These are phyloP conservation scores for Tuber calosporum DNA, from an alignment of 495 filamentous ascomycete genomes.

Conservation along the genomic window DNA sequence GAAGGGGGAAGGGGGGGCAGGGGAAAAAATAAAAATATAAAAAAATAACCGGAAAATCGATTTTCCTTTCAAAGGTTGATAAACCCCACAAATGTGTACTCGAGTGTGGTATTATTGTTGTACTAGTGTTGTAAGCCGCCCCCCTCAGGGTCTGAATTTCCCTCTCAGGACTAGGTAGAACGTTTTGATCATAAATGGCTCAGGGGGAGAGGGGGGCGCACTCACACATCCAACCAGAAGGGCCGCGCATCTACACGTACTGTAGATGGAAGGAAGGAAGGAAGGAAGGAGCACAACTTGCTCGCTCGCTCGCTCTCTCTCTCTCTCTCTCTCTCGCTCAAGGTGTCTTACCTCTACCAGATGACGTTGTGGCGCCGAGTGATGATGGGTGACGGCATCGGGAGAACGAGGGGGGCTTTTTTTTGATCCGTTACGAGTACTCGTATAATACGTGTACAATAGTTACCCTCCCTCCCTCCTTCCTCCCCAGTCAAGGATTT, in stretches of 20 bases:
- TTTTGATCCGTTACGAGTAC: not conserved
- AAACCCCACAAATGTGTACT: not conserved
- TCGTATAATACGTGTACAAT: not conserved
- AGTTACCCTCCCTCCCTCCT: not conserved
- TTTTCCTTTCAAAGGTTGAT: not conserved
- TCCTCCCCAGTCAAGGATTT: too few relatives aligned
- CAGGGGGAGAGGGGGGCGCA: not conserved
- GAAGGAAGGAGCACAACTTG: too few relatives aligned
- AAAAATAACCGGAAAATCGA: not conserved
- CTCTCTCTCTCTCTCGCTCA: too few relatives aligned
- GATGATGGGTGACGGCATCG: not conserved
- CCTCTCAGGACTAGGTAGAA: not conserved
- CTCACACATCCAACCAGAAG: not conserved
- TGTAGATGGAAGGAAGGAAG: too few relatives aligned
- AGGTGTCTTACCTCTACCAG: not conserved
- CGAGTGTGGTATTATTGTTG: too few relatives aligned
- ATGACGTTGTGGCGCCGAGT: not conserved
- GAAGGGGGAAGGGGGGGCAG: too few relatives aligned
- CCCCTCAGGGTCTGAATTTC: not conserved
- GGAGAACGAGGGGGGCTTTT: not conserved
- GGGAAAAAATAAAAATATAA: too few relatives aligned
- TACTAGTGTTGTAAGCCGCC: too few relatives aligned
- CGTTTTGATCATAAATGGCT: conserved; percentile 2
- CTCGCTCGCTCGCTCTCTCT: too few relatives aligned
- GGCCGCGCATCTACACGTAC: not conserved